Conservation (phyloP, 176 grass and related monocot genomes). For the Rhipidocladum racemiflorum region DNA sequence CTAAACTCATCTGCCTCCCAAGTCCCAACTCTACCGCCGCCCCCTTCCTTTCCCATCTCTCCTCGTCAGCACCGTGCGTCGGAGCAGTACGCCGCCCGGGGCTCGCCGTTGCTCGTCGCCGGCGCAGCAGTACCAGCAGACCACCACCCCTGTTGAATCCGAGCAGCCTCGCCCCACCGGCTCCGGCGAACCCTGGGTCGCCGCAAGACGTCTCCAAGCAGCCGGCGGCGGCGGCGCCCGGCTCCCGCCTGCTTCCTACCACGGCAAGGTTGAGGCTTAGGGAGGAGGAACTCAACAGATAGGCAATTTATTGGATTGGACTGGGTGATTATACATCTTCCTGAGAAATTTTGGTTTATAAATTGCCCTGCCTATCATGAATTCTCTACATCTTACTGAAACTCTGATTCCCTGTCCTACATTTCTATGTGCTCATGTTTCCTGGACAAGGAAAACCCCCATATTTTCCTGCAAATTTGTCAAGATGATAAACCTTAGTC, state of each 20-base stretch:
- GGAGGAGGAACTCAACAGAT: slow-evolving; percentile 1
- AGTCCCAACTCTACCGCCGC: neutral
- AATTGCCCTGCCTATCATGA: neutral
- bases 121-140: neutral
- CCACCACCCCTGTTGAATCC: neutral
- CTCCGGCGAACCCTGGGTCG: neutral
- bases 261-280: neutral
- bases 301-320: neutral
- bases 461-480: neutral
- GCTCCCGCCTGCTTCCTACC: neutral
- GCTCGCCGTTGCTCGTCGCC: neutral
- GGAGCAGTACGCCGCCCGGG: neutral
- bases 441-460: neutral
- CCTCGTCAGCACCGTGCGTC: neutral
- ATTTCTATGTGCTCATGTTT: neutral
- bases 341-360: neutral
- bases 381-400: neutral
- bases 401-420: neutral
- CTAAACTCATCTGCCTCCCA: neutral
- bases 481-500: neutral
- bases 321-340: neutral
- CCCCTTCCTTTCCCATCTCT: neutral
- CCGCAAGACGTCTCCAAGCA: neutral
- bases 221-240: neutral
- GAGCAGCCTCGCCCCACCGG: neutral